Percentiles rank a stretch among this genome's conserved stretches.
phyloP scores from a whole-genome alignment of 768 basidiomycete species.

The Baorangia bicolor region DNA sequence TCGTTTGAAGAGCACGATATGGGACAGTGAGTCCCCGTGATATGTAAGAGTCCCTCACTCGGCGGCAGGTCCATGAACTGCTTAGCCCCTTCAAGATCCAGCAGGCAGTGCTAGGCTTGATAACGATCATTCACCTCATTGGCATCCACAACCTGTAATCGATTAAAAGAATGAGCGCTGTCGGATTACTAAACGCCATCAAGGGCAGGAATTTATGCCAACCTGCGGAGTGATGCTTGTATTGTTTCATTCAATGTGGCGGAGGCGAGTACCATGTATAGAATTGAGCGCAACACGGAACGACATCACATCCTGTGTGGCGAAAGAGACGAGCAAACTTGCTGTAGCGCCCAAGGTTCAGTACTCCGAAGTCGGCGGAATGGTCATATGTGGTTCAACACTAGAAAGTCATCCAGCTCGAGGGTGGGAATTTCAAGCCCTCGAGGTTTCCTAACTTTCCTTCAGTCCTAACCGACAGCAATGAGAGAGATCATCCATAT shows the following conservation, averaged over 20 bases:
- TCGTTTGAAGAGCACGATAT: constrained; percentile 1
- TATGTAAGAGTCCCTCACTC: background rate
- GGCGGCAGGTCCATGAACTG: background rate
- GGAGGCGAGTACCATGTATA: background rate
- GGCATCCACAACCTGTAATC: background rate
- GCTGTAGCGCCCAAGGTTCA: background rate
- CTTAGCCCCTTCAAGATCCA: background rate
- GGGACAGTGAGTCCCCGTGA: background rate
- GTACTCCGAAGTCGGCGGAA: background rate
- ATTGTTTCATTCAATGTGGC: constrained; percentile 1
- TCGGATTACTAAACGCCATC: background rate
- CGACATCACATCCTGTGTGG: background rate
- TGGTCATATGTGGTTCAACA: background rate
- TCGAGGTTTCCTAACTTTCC: background rate
- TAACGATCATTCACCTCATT: background rate
- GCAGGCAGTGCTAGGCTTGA: background rate
- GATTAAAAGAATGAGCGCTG: background rate
- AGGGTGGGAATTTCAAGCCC: constrained; percentile 7
- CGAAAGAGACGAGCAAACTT: no score
- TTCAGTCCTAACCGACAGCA: background rate
- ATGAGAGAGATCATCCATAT: constrained; percentile 83
- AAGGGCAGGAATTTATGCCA: background rate
- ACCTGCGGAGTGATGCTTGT: background rate
- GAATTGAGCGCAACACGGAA: background rate
- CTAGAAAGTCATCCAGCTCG: background rate